Evolutionary conservation across 1,284 basidiomycete genomes (phyloP).

Genomic region (Boletus semigastroideus): DNA sequence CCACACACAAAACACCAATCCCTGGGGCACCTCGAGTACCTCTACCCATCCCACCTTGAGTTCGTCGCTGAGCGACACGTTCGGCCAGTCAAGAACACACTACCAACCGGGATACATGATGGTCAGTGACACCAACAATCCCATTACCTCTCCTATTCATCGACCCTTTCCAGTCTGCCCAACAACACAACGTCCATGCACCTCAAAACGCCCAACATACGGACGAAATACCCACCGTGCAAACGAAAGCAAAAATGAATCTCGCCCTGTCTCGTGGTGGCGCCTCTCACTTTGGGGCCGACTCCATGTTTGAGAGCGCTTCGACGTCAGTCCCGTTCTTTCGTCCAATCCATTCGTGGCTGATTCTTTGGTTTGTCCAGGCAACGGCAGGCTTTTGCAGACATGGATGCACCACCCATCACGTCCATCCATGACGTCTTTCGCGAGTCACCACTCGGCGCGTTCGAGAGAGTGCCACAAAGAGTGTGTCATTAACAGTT

Average conservation of each 20-base stretch:
- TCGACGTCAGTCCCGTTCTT: conserved; percentile 41
- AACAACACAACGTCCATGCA: conserved; percentile 55
- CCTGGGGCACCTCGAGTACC: conserved; percentile 29
- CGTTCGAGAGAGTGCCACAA: conserved; percentile 20
- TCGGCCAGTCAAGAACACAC: conserved; percentile 66
- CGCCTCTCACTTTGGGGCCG: conserved; percentile 69
- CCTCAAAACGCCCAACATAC: conserved; percentile 59
- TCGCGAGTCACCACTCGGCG: conserved; percentile 43
- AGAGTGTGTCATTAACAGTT: background rate
- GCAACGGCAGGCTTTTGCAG: conserved; percentile 58
- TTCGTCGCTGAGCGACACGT: conserved; percentile 46
- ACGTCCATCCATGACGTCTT: conserved; percentile 71
- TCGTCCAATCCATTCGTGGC: background rate
- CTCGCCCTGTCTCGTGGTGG: conserved; percentile 59
- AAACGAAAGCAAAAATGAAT: conserved; percentile 76
- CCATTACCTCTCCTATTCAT: background rate
- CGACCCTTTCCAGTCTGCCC: conserved; percentile 46
- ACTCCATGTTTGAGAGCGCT: conserved; percentile 76
- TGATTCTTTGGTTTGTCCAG: conserved; percentile 30
- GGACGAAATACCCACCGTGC: conserved; percentile 68
- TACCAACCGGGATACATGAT: conserved; percentile 77
- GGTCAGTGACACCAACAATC: conserved; percentile 40
- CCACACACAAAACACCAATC: conserved; percentile 24
- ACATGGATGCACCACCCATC: conserved; percentile 74
- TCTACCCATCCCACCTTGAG: conserved; percentile 19